These are phyloP conservation scores for Purshia tridentata DNA, from an alignment of 306 rosid species.

Conservation along the genomic window DNA sequence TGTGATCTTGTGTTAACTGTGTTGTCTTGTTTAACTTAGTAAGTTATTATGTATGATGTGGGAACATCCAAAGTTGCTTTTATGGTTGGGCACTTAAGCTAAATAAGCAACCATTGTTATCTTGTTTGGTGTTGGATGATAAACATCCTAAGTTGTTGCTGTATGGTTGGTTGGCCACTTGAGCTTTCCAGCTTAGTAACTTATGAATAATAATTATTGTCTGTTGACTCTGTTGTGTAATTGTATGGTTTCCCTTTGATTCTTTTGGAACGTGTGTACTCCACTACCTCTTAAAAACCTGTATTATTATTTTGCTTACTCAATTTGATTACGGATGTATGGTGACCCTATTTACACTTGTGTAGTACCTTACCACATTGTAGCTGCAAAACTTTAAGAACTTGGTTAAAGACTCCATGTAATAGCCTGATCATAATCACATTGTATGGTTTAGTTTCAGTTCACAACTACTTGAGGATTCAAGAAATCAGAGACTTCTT, in stretches of 20 bases:
- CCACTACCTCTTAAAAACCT: background rate
- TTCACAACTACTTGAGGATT: background rate
- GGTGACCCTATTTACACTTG: background rate
- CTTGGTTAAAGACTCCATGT: too few species aligned
- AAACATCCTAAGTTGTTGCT: constrained; percentile 10
- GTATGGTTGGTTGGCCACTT: constrained; percentile 14
- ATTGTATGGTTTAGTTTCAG: background rate
- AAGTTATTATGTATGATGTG: constrained; percentile 21
- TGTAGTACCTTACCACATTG: too few species aligned
- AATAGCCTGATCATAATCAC: too few species aligned
- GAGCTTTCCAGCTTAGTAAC: constrained; percentile 26
- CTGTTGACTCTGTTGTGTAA: constrained; percentile 5
- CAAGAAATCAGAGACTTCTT: background rate
- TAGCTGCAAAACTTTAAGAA: too few species aligned
- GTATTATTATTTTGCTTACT: background rate
- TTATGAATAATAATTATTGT: background rate
- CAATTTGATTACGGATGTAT: background rate
- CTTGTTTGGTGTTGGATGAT: constrained; percentile 10
- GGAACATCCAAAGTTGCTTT: constrained; percentile 38
- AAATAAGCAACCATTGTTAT: constrained; percentile 53
- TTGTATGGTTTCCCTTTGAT: background rate
- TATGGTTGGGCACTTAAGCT: constrained; percentile 45
- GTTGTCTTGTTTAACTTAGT: constrained; percentile 14
- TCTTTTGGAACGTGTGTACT: background rate
- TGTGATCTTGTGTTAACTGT: background rate